Evolutionary conservation across 306 rosid genomes (phyloP), one percentile per base, ranked within the genome.

Genomic region (Canavalia ensiformis): DNA sequence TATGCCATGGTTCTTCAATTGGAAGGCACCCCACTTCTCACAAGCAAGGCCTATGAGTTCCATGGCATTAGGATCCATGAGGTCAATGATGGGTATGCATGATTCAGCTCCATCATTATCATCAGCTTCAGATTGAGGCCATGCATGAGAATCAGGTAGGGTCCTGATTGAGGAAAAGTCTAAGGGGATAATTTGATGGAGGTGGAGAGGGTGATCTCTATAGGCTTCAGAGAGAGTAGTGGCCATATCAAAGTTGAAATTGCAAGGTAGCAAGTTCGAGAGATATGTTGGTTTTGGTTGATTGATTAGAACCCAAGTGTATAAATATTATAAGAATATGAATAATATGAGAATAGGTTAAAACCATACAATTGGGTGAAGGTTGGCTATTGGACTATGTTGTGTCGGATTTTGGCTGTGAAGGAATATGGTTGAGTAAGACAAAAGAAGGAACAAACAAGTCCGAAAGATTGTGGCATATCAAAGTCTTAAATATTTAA

Each of bases 21-120:
- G 90, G 63, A 94, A 92, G 0, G 86, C 86, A 64, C 98, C 97
- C 97, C 92, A 92, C 0, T 76, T 75, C 73, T 92, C 94, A 41
- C 91, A 90, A n/a, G 97, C 98, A 63, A 73, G 71, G 9, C 79
- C 57, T 10, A 94, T 84, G 2, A 73, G 85, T 50, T 77, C 75
- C 7, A 72, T 44, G 18, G 92, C 95, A 44, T 90, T 80, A 39
- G 90, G 91, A 74, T 90, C 94, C 75, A 7, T 3, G 7, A 94
- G 87, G 68, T 92, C 88, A 12, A 94, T 83, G 11, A 85, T 50
- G 13, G 97, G 97, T 37, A 88, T 73, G 8, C 84, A 76, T 12
- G 84, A 69, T 51, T 39, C 47, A 33, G 0, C 13, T 10, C 37
- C 68, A 39, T 34, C 7, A 51, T 56, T 0, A 39, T 35, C 18